phyloP scores from a whole-genome alignment of 2,329 filamentous ascomycete genomes.

The Fusarium sp. region DNA sequence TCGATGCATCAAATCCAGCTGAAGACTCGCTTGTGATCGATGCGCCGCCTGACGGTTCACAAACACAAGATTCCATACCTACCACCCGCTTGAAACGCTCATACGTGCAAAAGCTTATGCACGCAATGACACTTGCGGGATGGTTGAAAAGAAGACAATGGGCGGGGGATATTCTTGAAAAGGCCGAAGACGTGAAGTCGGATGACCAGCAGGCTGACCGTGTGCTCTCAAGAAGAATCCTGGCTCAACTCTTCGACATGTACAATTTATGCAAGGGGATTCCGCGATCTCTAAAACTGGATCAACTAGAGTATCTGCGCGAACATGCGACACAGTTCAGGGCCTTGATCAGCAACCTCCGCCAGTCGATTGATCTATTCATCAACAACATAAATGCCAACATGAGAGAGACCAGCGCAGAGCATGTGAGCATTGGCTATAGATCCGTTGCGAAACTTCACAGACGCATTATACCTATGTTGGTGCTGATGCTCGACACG shows the following conservation, averaged over 20 bases:
- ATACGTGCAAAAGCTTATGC: conserved; percentile 11
- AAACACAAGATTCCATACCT: background rate
- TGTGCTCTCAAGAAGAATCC: conserved; percentile 18
- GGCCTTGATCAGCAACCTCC: conserved; percentile 18
- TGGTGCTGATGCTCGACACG: conserved; percentile 40
- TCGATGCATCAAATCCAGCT: background rate
- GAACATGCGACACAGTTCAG: conserved; percentile 6
- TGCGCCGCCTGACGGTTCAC: conserved; percentile 11
- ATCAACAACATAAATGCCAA: conserved; percentile 9
- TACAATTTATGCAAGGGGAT: conserved; percentile 28
- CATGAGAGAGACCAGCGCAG: background rate
- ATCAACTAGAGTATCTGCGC: conserved; percentile 32
- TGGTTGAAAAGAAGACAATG: conserved; percentile 31
- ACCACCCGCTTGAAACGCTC: conserved; percentile 18
- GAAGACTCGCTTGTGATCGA: conserved; percentile 40
- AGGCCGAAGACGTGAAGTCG: background rate
- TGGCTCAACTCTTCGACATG: conserved; percentile 25
- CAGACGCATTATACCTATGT: conserved; percentile 42
- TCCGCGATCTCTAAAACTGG: conserved; percentile 18
- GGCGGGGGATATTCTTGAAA: conserved; percentile 4
- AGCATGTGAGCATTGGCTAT: background rate
- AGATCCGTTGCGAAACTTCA: conserved; percentile 21
- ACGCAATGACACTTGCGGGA: conserved; percentile 6
- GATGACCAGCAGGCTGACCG: background rate
- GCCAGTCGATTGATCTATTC: conserved; percentile 12